Conservation (phyloP, 805 yeast genomes). For the Cyberlindnera samutprakarnensis region DNA sequence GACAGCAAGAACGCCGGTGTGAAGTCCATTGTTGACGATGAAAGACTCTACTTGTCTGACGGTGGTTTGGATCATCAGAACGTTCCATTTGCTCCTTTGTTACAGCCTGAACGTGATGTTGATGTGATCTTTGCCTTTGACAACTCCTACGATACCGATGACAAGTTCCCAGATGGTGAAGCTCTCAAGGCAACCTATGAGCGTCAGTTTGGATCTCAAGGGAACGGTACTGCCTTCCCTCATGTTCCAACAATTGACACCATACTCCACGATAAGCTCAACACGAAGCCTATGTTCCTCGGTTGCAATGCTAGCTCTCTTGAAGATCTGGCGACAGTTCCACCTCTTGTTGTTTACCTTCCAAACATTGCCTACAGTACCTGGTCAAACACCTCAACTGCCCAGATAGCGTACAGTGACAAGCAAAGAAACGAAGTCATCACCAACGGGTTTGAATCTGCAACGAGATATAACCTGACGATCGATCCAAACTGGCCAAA, state of each 20-base stretch:
- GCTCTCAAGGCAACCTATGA: too few species aligned
- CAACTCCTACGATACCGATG: too few species aligned
- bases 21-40: slow-evolving; percentile 30
- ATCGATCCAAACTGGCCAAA: slow-evolving; percentile 33
- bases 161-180: too few species aligned
- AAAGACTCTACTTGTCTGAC: slow-evolving; percentile 49
- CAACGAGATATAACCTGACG: slow-evolving; percentile 59
- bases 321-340: slow-evolving; percentile 46
- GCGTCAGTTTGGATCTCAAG: slow-evolving; percentile 45
- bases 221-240: slow-evolving; percentile 63
- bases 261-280: slow-evolving; percentile 52
- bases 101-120: slow-evolving; percentile 51
- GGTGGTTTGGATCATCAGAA: slow-evolving; percentile 75
- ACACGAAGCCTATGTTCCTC: slow-evolving; percentile 71
- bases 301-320: slow-evolving; percentile 58
- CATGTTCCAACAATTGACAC: slow-evolving; percentile 61
- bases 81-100: slow-evolving; percentile 53
- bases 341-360: slow-evolving; percentile 69
- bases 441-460: slow-evolving; percentile 66
- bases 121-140: too few species aligned
- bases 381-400: slow-evolving; percentile 65
- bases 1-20: slow-evolving; percentile 32
- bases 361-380: slow-evolving; percentile 67
- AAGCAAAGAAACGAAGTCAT: slow-evolving; percentile 54
- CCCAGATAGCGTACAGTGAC: slow-evolving; percentile 52